Percentiles rank a stretch among this genome's conserved stretches.
Evolutionary conservation across 177 flowering plant species (phyloP).

Genomic region (Telopea speciosissima): DNA sequence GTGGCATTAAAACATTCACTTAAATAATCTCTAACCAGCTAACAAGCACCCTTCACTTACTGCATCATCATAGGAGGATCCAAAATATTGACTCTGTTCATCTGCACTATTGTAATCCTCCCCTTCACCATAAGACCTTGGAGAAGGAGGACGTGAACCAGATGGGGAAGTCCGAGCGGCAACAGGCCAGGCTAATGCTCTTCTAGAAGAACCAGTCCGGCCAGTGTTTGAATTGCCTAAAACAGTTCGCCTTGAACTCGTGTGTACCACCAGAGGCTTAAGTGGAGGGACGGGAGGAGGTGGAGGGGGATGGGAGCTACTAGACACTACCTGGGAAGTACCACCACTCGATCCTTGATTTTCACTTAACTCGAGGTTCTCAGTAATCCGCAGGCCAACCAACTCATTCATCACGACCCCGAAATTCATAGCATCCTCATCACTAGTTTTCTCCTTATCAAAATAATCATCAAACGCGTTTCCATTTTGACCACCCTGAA

Average conservation of each 20-base stretch:
- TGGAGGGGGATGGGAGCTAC: constrained; percentile 70
- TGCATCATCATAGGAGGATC: constrained; percentile 64
- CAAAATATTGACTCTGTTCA: constrained; percentile 78
- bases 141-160: constrained; percentile 82
- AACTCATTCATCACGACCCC: constrained; percentile 32
- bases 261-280: constrained; percentile 39
- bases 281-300: constrained; percentile 96
- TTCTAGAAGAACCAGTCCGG: constrained; percentile 64
- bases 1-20: background rate
- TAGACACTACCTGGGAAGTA: constrained; percentile 24
- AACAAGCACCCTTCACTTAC: constrained; percentile 37
- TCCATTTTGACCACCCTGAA: constrained; percentile 22
- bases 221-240: constrained; percentile 39
- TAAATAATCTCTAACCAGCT: background rate
- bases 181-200: constrained; percentile 62
- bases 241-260: constrained; percentile 37
- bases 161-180: constrained; percentile 65
- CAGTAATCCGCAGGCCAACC: constrained; percentile 34
- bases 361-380: constrained; percentile 28
- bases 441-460: constrained; percentile 25
- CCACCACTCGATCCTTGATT: constrained; percentile 34
- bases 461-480: no score
- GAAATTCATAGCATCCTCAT: constrained; percentile 27
- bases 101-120: constrained; percentile 99
- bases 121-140: constrained; percentile 69